A percentile compares a stretch with the other conserved stretches of the same genome.
Evolutionary conservation across 2,329 filamentous ascomycete genomes (phyloP).

Genomic region (Eurotiales sp.): DNA sequence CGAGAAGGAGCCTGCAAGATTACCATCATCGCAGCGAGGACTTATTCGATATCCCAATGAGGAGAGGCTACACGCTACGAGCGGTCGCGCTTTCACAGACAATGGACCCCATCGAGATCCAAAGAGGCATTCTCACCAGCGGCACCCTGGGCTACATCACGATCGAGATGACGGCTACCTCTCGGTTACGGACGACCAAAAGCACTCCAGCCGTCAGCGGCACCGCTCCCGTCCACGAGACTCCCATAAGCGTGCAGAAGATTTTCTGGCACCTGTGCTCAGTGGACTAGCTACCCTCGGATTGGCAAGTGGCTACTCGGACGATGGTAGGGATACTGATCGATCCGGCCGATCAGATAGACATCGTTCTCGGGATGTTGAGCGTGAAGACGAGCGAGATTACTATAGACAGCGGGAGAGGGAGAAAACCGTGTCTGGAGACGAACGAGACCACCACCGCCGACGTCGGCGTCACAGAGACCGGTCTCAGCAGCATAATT

Average conservation of each 20-base stretch:
- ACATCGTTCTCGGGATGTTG: constrained; percentile 22
- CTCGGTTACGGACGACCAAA: constrained; percentile 40
- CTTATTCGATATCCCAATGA: constrained; percentile 34
- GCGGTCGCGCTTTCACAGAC: constrained; percentile 19
- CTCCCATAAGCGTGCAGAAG: constrained; percentile 18
- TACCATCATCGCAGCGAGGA: constrained; percentile 36
- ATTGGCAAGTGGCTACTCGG: constrained; percentile 33
- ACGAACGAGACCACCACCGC: constrained; percentile 17
- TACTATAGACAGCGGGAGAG: constrained; percentile 11
- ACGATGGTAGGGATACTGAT: constrained; percentile 27
- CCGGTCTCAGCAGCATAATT: constrained; percentile 20
- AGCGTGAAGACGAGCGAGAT: constrained; percentile 15
- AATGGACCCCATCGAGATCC: constrained; percentile 36
- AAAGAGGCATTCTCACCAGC: constrained; percentile 37
- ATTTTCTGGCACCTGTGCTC: constrained; percentile 17
- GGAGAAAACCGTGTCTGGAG: constrained; percentile 17
- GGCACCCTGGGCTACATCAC: constrained; percentile 47
- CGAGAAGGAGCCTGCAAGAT: constrained; percentile 30
- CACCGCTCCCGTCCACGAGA: constrained; percentile 12
- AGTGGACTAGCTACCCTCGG: constrained; percentile 35
- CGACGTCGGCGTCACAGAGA: constrained; percentile 20
- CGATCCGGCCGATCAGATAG: constrained; percentile 21
- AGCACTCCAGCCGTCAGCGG: constrained; percentile 35
- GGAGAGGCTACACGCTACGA: constrained; percentile 22
- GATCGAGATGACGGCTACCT: constrained; percentile 43